Percentiles rank a stretch among this genome's conserved stretches.
These are phyloP conservation scores for Botryotinia narcissicola DNA, from an alignment of 2,329 filamentous ascomycete species.

Conservation along the genomic window DNA sequence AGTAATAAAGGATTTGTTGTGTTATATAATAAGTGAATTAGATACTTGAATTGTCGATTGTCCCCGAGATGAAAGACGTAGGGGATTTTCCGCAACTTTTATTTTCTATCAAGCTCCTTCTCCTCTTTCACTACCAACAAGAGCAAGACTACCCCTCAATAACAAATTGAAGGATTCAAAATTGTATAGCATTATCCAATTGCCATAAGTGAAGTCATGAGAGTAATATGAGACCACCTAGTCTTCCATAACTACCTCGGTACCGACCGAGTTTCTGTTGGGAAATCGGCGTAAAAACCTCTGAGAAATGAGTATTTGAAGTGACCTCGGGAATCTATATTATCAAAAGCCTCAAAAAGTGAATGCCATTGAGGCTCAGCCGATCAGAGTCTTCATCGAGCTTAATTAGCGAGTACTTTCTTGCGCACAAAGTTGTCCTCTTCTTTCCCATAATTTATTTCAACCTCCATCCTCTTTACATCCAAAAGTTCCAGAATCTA, in stretches of 20 bases:
- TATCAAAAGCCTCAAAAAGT: constrained; percentile 8
- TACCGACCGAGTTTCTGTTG: neutral
- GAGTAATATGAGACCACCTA: neutral
- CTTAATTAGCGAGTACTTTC: neutral
- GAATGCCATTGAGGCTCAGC: neutral
- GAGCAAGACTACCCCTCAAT: neutral
- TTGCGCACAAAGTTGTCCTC: neutral
- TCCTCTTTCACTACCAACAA: neutral
- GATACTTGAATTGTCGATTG: neutral
- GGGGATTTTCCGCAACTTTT: neutral
- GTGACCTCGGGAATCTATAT: neutral
- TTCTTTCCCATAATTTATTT: neutral
- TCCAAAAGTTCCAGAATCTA: neutral
- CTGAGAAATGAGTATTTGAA: neutral
- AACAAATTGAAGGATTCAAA: too few relatives aligned
- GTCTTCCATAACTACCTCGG: neutral
- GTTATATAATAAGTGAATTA: neutral
- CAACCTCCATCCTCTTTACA: neutral
- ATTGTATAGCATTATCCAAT: too few relatives aligned
- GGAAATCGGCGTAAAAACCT: neutral
- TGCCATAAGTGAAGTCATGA: neutral
- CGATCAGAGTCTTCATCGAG: neutral
- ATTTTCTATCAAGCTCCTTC: neutral
- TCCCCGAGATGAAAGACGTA: neutral
- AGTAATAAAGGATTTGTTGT: too few relatives aligned